Evolutionary conservation across 768 basidiomycete genomes (phyloP).

Genomic region (Wakefieldia striispora): DNA sequence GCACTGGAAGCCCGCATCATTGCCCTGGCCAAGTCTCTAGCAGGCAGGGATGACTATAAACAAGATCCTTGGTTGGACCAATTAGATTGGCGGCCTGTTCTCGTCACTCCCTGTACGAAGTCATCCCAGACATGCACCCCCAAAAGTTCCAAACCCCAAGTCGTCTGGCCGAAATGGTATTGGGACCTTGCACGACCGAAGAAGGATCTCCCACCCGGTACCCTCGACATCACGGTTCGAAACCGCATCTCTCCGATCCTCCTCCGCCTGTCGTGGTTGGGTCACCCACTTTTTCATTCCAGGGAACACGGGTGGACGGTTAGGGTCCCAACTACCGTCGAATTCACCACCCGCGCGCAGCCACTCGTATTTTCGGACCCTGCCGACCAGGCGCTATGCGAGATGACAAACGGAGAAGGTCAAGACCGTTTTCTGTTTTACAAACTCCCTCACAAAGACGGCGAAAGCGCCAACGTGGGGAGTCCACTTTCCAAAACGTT

Average conservation of each 20-base stretch:
- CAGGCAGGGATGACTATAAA: slow-evolving; percentile 19
- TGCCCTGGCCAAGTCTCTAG: slow-evolving; percentile 39
- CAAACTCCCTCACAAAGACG: slow-evolving; percentile 96
- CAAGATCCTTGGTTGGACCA: slow-evolving; percentile 59
- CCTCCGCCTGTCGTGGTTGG: slow-evolving; percentile 83
- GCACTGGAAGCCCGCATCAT: slow-evolving; percentile 37
- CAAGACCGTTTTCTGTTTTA: slow-evolving; percentile 60
- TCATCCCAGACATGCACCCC: slow-evolving; percentile 1
- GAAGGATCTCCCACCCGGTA: slow-evolving; percentile 62
- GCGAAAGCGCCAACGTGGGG: slow-evolving; percentile 93
- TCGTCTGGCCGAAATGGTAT: slow-evolving; percentile 96
- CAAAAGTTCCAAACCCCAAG: slow-evolving; percentile 38
- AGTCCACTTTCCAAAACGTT: slow-evolving; percentile 88
- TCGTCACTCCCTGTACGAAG: background rate
- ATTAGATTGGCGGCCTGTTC: slow-evolving; percentile 61
- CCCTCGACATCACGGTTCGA: slow-evolving; percentile 82
- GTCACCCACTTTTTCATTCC: slow-evolving; percentile 81
- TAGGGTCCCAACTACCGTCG: slow-evolving; percentile 56
- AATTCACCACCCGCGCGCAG: slow-evolving; percentile 44
- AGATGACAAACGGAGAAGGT: slow-evolving; percentile 41
- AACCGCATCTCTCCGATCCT: slow-evolving; percentile 83
- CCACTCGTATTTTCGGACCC: slow-evolving; percentile 60
- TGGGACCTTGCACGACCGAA: slow-evolving; percentile 83
- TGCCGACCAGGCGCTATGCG: slow-evolving; percentile 57
- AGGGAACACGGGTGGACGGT: slow-evolving; percentile 91